These are phyloP conservation scores for Leccinum subtestaceum DNA, from an alignment of 768 basidiomycete genomes.

Conservation along the genomic window DNA sequence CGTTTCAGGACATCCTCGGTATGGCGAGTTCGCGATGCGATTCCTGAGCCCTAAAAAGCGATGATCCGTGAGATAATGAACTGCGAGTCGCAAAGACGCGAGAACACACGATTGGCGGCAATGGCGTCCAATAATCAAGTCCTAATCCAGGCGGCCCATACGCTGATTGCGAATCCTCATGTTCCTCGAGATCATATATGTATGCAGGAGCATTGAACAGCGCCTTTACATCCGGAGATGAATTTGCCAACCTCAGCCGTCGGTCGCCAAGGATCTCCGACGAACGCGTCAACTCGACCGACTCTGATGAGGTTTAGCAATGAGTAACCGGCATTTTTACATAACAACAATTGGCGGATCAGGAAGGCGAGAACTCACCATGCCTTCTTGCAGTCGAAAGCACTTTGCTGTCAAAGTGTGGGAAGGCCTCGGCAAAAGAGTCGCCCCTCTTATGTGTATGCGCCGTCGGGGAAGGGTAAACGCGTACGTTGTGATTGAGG, in stretches of 20 bases:
- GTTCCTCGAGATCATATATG: constrained; percentile 76
- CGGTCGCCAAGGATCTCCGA: constrained; percentile 67
- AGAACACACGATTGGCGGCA: constrained; percentile 68
- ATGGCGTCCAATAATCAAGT: constrained; percentile 73
- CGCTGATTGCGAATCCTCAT: constrained; percentile 59
- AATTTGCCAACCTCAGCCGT: constrained; percentile 78
- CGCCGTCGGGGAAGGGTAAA: constrained; percentile 76
- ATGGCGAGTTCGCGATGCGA: constrained; percentile 64
- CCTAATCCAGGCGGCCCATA: constrained; percentile 51
- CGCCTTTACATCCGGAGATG: constrained; percentile 93
- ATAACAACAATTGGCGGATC: constrained; percentile 33
- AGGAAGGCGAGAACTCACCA: constrained; percentile 37
- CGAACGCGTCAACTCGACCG: constrained; percentile 67
- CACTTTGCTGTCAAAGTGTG: constrained; percentile 94
- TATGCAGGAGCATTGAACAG: constrained; percentile 86
- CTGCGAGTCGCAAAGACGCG: constrained; percentile 3
- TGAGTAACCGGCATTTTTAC: neutral
- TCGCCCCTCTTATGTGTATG: constrained; percentile 84
- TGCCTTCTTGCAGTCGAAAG: constrained; percentile 74
- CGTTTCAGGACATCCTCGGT: constrained; percentile 77
- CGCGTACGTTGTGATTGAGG: constrained; percentile 76
- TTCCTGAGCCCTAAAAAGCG: constrained; percentile 56
- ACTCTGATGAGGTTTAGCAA: constrained; percentile 45
- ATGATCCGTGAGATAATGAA: constrained; percentile 20
- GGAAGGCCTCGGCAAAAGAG: constrained; percentile 93